A percentile compares a stretch with the other conserved stretches of the same genome.
Conservation (phyloP, 2,329 filamentous ascomycete species). For the Apiospora saccharicola region DNA sequence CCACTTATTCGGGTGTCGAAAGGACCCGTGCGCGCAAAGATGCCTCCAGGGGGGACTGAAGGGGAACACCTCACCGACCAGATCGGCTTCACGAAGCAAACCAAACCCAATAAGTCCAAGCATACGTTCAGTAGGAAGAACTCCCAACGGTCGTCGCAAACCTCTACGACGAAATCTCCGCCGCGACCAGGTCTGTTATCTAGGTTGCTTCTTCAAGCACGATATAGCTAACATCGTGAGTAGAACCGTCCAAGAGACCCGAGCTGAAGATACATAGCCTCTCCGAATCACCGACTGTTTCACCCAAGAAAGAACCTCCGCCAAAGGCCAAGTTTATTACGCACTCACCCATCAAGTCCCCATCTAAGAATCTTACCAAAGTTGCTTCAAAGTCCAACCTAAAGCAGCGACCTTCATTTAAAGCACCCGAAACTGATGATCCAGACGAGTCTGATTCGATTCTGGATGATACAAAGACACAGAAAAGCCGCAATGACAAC, state of each 20-base stretch:
- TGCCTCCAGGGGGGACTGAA: no score
- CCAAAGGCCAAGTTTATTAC: constrained; percentile 5
- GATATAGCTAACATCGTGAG: background rate
- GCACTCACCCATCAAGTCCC: background rate
- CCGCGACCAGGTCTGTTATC: constrained; percentile 29
- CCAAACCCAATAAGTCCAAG: background rate
- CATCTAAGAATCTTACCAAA: background rate
- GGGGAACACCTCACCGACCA: background rate
- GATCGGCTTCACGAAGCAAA: background rate
- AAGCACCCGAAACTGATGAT: background rate
- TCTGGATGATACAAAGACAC: background rate
- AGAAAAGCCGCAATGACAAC: background rate
- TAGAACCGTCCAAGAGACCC: background rate
- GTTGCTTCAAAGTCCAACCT: background rate
- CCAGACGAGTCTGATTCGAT: background rate
- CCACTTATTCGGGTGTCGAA: background rate
- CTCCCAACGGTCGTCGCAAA: constrained; percentile 31
- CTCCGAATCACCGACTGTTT: background rate
- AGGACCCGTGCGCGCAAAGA: background rate
- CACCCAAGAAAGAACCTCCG: background rate
- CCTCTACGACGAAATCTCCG: constrained; percentile 28
- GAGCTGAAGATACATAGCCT: background rate
- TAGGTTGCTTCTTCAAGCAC: constrained; percentile 11
- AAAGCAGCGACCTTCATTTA: background rate
- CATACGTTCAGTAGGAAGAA: constrained; percentile 25